These are phyloP conservation scores for Neurospora sp. DNA, from an alignment of 495 filamentous ascomycete genomes.

Conservation along the genomic window DNA sequence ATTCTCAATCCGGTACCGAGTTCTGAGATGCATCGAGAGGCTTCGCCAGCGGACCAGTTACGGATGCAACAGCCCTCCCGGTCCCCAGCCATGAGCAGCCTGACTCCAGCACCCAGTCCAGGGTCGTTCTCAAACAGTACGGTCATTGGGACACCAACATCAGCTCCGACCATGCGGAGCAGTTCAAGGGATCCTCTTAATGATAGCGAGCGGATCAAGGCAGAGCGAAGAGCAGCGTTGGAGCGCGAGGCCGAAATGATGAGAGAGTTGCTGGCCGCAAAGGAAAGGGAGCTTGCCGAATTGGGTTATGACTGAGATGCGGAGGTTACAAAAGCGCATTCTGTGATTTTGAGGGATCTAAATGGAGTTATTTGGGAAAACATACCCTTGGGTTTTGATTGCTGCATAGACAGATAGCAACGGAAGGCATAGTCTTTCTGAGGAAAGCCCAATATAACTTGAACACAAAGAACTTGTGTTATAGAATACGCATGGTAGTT, in stretches of 20 bases:
- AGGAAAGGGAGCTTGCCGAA: slow-evolving; percentile 70
- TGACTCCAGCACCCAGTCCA: slow-evolving; percentile 26
- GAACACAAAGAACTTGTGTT: background rate
- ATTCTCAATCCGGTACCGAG: slow-evolving; percentile 53
- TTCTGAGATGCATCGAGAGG: slow-evolving; percentile 10
- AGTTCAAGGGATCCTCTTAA: slow-evolving; percentile 31
- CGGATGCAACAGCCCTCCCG: slow-evolving; percentile 17
- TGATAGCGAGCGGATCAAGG: slow-evolving; percentile 44
- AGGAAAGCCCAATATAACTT: background rate
- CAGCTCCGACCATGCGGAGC: slow-evolving; percentile 19
- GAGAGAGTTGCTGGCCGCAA: slow-evolving; percentile 61
- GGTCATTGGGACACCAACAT: slow-evolving; percentile 15
- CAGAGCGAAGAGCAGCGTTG: slow-evolving; percentile 55
- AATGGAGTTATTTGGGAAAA: background rate
- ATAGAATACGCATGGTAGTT: background rate
- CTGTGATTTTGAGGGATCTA: background rate
- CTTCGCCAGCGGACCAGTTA: slow-evolving; percentile 13
- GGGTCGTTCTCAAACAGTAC: slow-evolving; percentile 18
- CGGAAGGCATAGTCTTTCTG: background rate
- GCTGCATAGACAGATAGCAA: background rate
- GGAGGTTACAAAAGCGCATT: background rate
- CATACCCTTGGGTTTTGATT: background rate
- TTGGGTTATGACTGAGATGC: slow-evolving; percentile 30
- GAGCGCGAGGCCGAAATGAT: slow-evolving; percentile 68
- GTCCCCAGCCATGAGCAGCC: slow-evolving; percentile 24